These are phyloP conservation scores for Helotiales sp. DNA, from an alignment of 2,329 filamentous ascomycete genomes.

Conservation along the genomic window DNA sequence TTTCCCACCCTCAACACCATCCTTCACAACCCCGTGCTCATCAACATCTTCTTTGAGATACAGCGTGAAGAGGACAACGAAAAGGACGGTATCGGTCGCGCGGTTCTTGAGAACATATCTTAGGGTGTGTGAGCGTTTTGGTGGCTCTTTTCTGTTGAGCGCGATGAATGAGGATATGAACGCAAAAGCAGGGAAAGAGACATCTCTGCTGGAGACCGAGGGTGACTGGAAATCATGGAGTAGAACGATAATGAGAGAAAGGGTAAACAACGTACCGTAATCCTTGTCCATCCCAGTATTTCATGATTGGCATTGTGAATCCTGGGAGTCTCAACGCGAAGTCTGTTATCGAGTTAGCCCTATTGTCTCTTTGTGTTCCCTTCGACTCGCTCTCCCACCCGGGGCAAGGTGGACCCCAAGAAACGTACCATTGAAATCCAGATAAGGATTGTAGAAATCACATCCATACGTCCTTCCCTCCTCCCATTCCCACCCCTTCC, in stretches of 20 bases:
- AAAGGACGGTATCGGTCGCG: slow-evolving; percentile 69
- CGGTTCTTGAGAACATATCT: slow-evolving; percentile 91
- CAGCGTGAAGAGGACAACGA: slow-evolving; percentile 80
- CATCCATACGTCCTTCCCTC: slow-evolving; percentile 59
- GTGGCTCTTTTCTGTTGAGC: slow-evolving; percentile 27
- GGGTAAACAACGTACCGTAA: slow-evolving; percentile 54
- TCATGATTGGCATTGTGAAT: slow-evolving; percentile 71
- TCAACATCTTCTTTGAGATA: slow-evolving; percentile 67
- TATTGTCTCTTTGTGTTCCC: not conserved
- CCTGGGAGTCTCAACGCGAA: slow-evolving; percentile 72
- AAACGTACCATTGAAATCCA: slow-evolving; percentile 73
- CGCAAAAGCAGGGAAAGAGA: not conserved
- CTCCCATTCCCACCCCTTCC: slow-evolving; percentile 61
- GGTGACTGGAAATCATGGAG: slow-evolving; percentile 21
- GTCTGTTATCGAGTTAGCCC: slow-evolving; percentile 40
- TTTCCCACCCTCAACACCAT: slow-evolving; percentile 33
- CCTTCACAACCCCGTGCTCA: slow-evolving; percentile 56
- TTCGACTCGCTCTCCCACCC: too few species aligned
- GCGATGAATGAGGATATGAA: slow-evolving; percentile 18
- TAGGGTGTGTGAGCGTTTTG: slow-evolving; percentile 72
- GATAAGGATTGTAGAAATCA: slow-evolving; percentile 88
- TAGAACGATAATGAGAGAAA: slow-evolving; percentile 26
- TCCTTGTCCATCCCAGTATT: slow-evolving; percentile 78
- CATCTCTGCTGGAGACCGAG: too few species aligned
- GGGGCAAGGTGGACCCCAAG: not conserved